Evolutionary conservation across 2,329 filamentous ascomycete genomes (phyloP).

Genomic region (Ambrosiella xylebori): DNA sequence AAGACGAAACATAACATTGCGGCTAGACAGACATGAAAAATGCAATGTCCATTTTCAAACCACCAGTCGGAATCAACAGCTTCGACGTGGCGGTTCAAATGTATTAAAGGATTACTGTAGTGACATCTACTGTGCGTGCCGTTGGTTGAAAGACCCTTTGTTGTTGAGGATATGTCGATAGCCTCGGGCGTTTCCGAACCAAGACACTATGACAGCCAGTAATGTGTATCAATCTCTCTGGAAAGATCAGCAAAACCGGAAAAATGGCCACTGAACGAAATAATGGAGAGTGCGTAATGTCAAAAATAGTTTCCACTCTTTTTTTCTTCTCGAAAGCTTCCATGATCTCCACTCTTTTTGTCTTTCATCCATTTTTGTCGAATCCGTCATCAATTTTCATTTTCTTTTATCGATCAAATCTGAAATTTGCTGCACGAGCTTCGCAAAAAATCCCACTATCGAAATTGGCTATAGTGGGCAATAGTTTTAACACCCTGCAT

Average conservation of each 20-base stretch:
- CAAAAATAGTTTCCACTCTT: background rate
- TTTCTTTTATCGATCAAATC: background rate
- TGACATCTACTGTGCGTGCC: background rate
- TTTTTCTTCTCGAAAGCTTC: background rate
- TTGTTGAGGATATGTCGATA: background rate
- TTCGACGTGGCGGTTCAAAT: too few relatives aligned
- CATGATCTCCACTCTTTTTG: background rate
- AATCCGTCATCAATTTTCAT: background rate
- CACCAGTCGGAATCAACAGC: too few relatives aligned
- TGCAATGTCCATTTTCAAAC: too few relatives aligned
- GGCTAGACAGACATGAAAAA: too few relatives aligned
- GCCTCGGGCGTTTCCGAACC: background rate
- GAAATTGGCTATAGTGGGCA: constrained; percentile 2
- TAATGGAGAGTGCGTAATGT: background rate
- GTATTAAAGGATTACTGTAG: background rate
- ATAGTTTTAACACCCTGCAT: constrained; percentile 2
- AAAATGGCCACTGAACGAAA: background rate
- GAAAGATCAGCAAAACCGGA: background rate
- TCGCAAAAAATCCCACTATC: background rate
- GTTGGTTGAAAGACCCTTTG: background rate
- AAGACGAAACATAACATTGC: too few relatives aligned
- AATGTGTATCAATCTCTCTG: background rate
- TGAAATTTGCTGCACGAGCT: background rate
- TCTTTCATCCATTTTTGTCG: background rate
- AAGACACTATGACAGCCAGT: background rate